phyloP scores from a whole-genome alignment of 2,329 filamentous ascomycete species.

The Aspergillus sojae region DNA sequence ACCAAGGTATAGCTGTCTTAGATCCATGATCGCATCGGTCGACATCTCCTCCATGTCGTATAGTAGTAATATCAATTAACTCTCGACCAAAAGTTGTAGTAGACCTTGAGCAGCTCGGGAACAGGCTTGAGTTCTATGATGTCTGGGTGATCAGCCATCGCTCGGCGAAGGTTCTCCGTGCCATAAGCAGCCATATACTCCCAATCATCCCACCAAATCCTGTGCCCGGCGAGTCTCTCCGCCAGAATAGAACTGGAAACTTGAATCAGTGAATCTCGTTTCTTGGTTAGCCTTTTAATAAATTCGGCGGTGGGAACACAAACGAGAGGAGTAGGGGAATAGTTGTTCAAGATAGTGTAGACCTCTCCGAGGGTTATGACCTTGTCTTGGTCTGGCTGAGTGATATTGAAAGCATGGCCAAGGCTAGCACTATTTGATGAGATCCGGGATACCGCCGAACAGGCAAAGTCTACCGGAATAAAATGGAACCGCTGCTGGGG shows the following conservation, averaged over 20 bases:
- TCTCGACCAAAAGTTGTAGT: slow-evolving; percentile 9
- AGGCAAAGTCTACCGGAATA: slow-evolving; percentile 22
- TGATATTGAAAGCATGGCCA: slow-evolving; percentile 23
- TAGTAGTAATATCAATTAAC: not conserved
- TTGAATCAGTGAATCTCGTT: not conserved
- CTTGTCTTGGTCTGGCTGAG: slow-evolving; percentile 14
- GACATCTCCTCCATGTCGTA: not conserved
- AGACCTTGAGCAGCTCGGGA: slow-evolving; percentile 8
- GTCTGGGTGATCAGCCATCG: slow-evolving; percentile 7
- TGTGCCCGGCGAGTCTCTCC: not conserved
- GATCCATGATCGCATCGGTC: not conserved
- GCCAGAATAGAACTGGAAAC: slow-evolving; percentile 1
- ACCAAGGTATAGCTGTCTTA: not conserved
- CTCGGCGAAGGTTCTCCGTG: slow-evolving; percentile 10
- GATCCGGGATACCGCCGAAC: slow-evolving; percentile 17
- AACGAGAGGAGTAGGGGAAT: slow-evolving; percentile 1
- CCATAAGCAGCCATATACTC: slow-evolving; percentile 6
- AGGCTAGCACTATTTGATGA: slow-evolving; percentile 6
- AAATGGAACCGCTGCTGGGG: slow-evolving; percentile 15
- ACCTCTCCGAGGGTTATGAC: not conserved
- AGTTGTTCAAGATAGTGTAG: slow-evolving; percentile 6
- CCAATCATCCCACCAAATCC: slow-evolving; percentile 9
- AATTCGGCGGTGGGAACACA: slow-evolving; percentile 6
- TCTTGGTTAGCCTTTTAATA: not conserved
- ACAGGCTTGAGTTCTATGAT: slow-evolving; percentile 3